These are phyloP conservation scores for Terana coerulea DNA, from an alignment of 768 basidiomycete genomes.

Conservation along the genomic window DNA sequence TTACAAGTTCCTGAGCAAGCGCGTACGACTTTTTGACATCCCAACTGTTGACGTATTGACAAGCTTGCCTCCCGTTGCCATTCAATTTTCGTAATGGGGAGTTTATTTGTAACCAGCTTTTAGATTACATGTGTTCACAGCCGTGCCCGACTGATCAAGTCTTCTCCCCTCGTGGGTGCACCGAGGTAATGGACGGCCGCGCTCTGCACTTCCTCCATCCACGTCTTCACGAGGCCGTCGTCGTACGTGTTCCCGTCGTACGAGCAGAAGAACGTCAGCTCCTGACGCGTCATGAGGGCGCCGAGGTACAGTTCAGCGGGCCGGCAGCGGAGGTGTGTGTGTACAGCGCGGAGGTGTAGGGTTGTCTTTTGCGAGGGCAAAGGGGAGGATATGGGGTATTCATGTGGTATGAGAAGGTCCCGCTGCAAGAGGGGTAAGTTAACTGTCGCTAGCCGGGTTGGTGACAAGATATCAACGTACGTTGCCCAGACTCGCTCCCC, in stretches of 20 bases:
- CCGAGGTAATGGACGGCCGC: constrained; percentile 33
- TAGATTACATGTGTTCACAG: too few relatives aligned
- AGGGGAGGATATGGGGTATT: constrained; percentile 15
- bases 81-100: too few relatives aligned
- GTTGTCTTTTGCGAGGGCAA: background rate
- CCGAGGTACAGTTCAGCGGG: constrained; percentile 48
- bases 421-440: background rate
- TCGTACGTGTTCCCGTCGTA: constrained; percentile 48
- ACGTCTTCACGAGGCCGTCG: constrained; percentile 37
- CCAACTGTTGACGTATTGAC: too few relatives aligned
- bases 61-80: too few relatives aligned
- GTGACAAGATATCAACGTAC: constrained; percentile 13
- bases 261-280: constrained; percentile 30
- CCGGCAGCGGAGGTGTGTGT: constrained; percentile 34
- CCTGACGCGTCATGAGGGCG: constrained; percentile 30
- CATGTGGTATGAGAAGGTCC: constrained; percentile 14
- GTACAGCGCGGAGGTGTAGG: constrained; percentile 15
- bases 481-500: constrained; percentile 23
- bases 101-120: too few relatives aligned
- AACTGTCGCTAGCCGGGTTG: too few relatives aligned
- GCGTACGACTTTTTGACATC: too few relatives aligned
- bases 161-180: too few relatives aligned
- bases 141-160: too few relatives aligned
- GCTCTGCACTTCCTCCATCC: constrained; percentile 41
- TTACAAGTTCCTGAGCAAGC: too few relatives aligned